A percentile compares a stretch with the other conserved stretches of the same genome.
Conservation (phyloP, 805 yeast species). For the Ogataea trehalophila region DNA sequence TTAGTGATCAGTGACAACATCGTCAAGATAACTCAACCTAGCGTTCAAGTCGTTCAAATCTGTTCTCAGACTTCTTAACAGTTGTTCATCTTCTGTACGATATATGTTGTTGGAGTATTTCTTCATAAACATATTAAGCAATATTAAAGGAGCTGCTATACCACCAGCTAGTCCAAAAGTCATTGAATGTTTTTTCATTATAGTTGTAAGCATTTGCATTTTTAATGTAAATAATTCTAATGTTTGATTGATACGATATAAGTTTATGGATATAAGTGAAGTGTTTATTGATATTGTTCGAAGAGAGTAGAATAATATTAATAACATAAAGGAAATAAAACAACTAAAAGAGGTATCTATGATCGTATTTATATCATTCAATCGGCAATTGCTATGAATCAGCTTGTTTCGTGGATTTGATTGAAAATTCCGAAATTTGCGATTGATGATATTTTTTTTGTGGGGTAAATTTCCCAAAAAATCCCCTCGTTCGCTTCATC, state of each 20-base stretch:
- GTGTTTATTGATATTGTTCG: too few species aligned
- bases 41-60: slow-evolving; percentile 11
- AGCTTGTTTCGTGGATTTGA: too few species aligned
- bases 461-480: too few species aligned
- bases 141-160: slow-evolving; percentile 14
- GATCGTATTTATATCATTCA: too few species aligned
- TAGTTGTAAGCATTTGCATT: neutral
- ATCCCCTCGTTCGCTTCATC: too few species aligned
- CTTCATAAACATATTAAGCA: slow-evolving; percentile 6
- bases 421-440: too few species aligned
- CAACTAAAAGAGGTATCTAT: neutral
- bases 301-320: too few species aligned
- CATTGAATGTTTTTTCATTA: slow-evolving; percentile 1
- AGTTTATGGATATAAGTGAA: neutral
- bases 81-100: slow-evolving; percentile 14
- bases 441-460: too few species aligned
- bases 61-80: slow-evolving; percentile 6
- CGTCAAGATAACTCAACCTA: slow-evolving; percentile 12
- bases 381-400: too few species aligned
- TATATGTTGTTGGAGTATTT: slow-evolving; percentile 7
- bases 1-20: neutral
- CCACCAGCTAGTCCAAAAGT: slow-evolving; percentile 17
- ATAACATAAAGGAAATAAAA: too few species aligned
- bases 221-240: neutral
- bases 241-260: neutral